phyloP scores from a whole-genome alignment of 2,329 filamentous ascomycete genomes.

The Paramyrothecium roridum region DNA sequence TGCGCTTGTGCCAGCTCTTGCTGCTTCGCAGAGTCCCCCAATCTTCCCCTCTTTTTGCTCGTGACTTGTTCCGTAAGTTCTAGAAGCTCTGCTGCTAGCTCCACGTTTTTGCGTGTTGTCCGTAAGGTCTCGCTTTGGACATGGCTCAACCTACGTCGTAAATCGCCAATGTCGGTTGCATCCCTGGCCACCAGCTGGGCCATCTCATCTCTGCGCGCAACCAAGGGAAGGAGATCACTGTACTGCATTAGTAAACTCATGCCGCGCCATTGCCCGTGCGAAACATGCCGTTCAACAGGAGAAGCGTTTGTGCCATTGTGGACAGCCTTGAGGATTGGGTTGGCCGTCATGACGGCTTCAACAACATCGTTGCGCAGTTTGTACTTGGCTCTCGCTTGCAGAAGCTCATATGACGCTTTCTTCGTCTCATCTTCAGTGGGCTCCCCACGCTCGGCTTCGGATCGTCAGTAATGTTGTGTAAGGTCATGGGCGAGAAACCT shows the following conservation, averaged over 20 bases:
- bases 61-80: constrained; percentile 57
- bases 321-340: constrained; percentile 75
- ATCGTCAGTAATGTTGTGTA: too few species aligned
- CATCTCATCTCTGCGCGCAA: constrained; percentile 65
- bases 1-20: constrained; percentile 58
- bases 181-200: constrained; percentile 62
- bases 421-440: constrained; percentile 49
- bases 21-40: constrained; percentile 48
- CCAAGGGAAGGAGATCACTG: constrained; percentile 64
- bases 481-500: not conserved
- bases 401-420: constrained; percentile 60
- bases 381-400: constrained; percentile 69
- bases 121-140: constrained; percentile 57
- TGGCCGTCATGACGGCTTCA: constrained; percentile 66
- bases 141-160: constrained; percentile 50
- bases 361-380: constrained; percentile 66
- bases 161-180: constrained; percentile 47
- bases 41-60: constrained; percentile 48
- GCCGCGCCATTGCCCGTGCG: not conserved
- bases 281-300: constrained; percentile 62
- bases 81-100: constrained; percentile 60
- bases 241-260: constrained; percentile 12
- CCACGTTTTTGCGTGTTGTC: constrained; percentile 57
- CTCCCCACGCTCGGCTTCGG: not conserved
- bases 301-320: constrained; percentile 64